A percentile compares a stretch with the other conserved stretches of the same genome.
These are phyloP conservation scores for Helicostylum pulchrum DNA, from an alignment of 192 early-diverging fungal species.

Conservation along the genomic window DNA sequence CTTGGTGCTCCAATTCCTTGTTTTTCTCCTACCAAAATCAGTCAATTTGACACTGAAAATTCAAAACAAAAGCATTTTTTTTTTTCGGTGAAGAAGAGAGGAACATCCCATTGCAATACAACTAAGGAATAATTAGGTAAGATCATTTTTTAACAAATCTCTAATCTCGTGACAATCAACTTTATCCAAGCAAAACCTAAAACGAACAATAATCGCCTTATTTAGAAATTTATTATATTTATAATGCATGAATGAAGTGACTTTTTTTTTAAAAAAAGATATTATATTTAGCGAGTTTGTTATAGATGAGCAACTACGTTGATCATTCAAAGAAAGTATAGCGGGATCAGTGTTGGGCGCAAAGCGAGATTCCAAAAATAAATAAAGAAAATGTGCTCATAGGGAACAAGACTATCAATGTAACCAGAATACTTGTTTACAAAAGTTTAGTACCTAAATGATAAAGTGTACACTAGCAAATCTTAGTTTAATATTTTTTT, in stretches of 20 bases:
- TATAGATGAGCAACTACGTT: conserved; percentile 75
- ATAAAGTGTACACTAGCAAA: background rate
- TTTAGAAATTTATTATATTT: background rate
- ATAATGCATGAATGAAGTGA: too few relatives aligned
- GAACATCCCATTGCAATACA: too few relatives aligned
- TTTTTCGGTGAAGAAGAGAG: too few relatives aligned
- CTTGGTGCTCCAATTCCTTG: too few relatives aligned
- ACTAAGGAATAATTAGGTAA: too few relatives aligned
- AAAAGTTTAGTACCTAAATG: background rate
- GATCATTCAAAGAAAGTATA: conserved; percentile 58
- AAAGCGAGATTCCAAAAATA: conserved; percentile 89
- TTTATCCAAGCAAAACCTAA: conserved; percentile 10
- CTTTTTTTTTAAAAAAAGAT: background rate
- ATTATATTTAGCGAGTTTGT: conserved; percentile 49
- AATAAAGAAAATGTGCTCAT: conserved; percentile 86
- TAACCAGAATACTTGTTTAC: conserved; percentile 13
- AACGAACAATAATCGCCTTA: background rate
- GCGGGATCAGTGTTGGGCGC: conserved; percentile 70
- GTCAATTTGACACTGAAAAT: too few relatives aligned
- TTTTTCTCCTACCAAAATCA: too few relatives aligned
- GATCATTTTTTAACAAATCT: too few relatives aligned
- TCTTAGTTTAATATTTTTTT: background rate
- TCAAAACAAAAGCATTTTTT: too few relatives aligned
- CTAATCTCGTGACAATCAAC: too few relatives aligned
- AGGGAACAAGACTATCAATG: conserved; percentile 18